These are phyloP conservation scores for Clausena lansium DNA, from an alignment of 345 rosid species.

Conservation along the genomic window DNA sequence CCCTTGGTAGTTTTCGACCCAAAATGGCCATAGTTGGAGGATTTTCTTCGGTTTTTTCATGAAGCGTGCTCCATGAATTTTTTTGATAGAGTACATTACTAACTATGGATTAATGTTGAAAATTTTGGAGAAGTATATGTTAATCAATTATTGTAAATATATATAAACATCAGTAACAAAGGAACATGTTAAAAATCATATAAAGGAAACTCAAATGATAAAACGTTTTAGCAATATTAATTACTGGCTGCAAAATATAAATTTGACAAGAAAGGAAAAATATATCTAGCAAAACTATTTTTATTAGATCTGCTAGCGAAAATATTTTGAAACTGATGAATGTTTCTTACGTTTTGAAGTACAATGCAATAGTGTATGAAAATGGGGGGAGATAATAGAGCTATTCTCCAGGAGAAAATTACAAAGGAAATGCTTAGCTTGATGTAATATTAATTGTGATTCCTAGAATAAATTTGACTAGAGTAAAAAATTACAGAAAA, in stretches of 20 bases:
- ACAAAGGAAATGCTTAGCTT: not conserved
- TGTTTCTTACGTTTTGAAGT: not conserved
- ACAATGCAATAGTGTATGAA: not conserved
- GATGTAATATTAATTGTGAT: not conserved
- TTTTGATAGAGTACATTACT: not conserved
- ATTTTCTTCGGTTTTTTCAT: conserved; percentile 1
- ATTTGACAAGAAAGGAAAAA: not conserved
- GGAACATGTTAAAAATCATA: not conserved
- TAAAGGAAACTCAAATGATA: too few species aligned
- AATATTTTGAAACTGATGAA: not conserved
- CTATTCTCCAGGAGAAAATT: not conserved
- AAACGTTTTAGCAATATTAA: not conserved
- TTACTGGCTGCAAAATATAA: not conserved
- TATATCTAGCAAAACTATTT: not conserved
- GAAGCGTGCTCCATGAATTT: not conserved
- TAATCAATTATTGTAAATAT: too few species aligned
- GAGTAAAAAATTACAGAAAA: not conserved
- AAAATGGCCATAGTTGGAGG: not conserved
- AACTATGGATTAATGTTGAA: too few species aligned
- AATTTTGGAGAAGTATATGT: not conserved
- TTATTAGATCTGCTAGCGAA: not conserved
- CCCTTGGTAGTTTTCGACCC: not conserved
- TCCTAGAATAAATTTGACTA: not conserved
- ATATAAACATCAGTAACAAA: too few species aligned
- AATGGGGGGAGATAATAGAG: not conserved